These are phyloP conservation scores for Brasilioporus rufonigricans DNA, from an alignment of 768 basidiomycete genomes.

Conservation along the genomic window DNA sequence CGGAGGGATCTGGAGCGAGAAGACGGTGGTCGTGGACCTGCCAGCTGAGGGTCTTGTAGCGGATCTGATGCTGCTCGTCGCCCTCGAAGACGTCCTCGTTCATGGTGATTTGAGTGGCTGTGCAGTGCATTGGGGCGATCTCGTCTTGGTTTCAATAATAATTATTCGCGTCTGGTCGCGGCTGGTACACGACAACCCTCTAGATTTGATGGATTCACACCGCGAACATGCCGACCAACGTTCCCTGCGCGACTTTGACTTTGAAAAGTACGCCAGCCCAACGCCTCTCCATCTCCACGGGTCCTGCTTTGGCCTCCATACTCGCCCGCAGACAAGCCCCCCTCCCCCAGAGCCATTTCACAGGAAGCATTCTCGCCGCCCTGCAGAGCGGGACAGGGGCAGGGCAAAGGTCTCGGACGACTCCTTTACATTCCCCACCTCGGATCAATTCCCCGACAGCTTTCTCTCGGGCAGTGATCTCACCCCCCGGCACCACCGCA, in stretches of 20 bases:
- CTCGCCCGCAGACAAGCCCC: constrained; percentile 37
- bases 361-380: constrained; percentile 26
- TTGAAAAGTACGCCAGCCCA: background rate
- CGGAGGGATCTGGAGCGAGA: background rate
- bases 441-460: constrained; percentile 26
- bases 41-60: background rate
- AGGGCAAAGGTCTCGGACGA: constrained; percentile 27
- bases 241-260: background rate
- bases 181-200: too few relatives aligned
- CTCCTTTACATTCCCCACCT: constrained; percentile 29
- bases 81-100: background rate
- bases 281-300: background rate
- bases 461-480: constrained; percentile 26
- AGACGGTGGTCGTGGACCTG: background rate
- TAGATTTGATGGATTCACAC: background rate
- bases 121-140: background rate
- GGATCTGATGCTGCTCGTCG: background rate
- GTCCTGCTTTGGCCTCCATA: background rate
- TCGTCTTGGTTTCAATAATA: too few relatives aligned
- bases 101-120: background rate
- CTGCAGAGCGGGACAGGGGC: constrained; percentile 24
- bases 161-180: background rate
- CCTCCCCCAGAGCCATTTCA: constrained; percentile 15
- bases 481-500: constrained; percentile 33
- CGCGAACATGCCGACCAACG: background rate